phyloP scores from a whole-genome alignment of 495 filamentous ascomycete genomes.

The Parachaetomium inaequale region DNA sequence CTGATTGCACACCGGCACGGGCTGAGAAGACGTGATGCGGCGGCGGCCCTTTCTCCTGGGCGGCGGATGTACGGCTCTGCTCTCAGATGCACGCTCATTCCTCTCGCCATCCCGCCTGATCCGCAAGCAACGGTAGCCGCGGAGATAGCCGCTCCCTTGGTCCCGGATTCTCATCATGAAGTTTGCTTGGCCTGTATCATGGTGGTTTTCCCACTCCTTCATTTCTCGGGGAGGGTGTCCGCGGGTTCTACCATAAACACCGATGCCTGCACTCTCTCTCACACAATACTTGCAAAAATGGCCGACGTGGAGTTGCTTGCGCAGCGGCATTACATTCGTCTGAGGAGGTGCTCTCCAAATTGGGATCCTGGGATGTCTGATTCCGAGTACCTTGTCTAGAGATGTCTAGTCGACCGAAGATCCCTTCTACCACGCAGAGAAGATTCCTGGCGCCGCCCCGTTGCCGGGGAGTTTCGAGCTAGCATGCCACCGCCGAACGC shows the following conservation, averaged over 20 bases:
- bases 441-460: not conserved
- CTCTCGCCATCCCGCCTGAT: not conserved
- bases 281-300: not conserved
- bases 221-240: not conserved
- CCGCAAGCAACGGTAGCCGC: not conserved
- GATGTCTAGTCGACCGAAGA: not conserved
- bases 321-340: not conserved
- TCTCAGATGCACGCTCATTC: not conserved
- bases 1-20: not conserved
- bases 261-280: not conserved
- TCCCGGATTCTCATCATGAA: not conserved
- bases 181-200: not conserved
- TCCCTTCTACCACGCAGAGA: not conserved
- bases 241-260: no score
- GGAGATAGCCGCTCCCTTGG: not conserved
- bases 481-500: not conserved
- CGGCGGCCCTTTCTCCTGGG: no score
- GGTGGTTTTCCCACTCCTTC: not conserved
- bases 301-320: not conserved
- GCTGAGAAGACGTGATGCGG: not conserved
- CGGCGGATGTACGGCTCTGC: not conserved
- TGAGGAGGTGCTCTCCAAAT: not conserved
- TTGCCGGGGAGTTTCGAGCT: not conserved
- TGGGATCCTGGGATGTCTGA: not conserved
- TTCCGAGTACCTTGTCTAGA: not conserved